Percentiles rank a stretch among this genome's conserved stretches.
Evolutionary conservation across 1,139 yeast genomes (phyloP).

Genomic region (Scheffersomyces quercinus): DNA sequence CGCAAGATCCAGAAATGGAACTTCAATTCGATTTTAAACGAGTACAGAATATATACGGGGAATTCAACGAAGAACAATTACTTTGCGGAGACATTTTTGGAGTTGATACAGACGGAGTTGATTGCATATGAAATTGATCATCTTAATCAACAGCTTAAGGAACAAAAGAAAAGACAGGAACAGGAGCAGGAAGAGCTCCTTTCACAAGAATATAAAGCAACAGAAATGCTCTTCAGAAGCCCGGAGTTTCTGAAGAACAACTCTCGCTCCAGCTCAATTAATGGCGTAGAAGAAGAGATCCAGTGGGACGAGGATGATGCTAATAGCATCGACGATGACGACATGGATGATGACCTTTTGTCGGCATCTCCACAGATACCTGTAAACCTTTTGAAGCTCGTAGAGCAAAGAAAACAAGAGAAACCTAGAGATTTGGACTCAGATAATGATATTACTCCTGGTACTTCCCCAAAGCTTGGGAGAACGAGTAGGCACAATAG

Average conservation of each 20-base stretch:
- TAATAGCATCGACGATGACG: conserved; percentile 40
- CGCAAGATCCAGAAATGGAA: conserved; percentile 89
- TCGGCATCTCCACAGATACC: conserved; percentile 73
- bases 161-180: conserved; percentile 15
- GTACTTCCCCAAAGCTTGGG: conserved; percentile 32
- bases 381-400: conserved; percentile 54
- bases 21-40: conserved; percentile 78
- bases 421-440: conserved; percentile 16
- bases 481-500: conserved; percentile 26
- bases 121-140: conserved; percentile 43
- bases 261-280: neutral
- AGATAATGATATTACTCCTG: conserved; percentile 26
- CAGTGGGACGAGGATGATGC: conserved; percentile 14
- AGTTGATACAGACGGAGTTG: conserved; percentile 61
- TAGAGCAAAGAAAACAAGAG: conserved; percentile 50
- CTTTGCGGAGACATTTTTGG: conserved; percentile 80
- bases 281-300: conserved; percentile 5
- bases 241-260: conserved; percentile 2
- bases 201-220: neutral
- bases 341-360: conserved; percentile 50
- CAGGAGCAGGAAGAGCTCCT: conserved; percentile 19
- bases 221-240: neutral
- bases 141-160: conserved; percentile 20
- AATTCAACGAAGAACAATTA: conserved; percentile 67
- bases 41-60: conserved; percentile 72